Evolutionary conservation across 305 asterid genomes (phyloP).

Genomic region (Nicotiana rustica): DNA sequence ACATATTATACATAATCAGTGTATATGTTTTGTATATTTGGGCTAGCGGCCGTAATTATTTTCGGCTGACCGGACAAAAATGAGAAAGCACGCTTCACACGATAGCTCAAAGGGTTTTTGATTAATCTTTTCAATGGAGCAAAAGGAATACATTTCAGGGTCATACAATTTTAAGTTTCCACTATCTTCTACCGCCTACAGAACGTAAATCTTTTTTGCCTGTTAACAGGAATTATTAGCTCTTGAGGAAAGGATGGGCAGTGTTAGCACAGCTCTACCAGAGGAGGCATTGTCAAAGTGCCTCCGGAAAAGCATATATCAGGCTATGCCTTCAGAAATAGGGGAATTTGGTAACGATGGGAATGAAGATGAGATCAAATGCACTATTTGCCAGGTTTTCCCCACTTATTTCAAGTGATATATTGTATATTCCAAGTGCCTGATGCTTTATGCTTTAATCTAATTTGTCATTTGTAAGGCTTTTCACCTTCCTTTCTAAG

Average conservation of each 20-base stretch:
- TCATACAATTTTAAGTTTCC: not conserved
- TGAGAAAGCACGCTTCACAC: not conserved
- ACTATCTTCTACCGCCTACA: not conserved
- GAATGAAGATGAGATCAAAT: slow-evolving; percentile 64
- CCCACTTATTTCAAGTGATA: not conserved
- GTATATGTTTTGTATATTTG: too few relatives aligned
- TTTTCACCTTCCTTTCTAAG: not conserved
- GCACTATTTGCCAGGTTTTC: slow-evolving; percentile 89
- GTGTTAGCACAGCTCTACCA: slow-evolving; percentile 84
- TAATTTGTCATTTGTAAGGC: not conserved
- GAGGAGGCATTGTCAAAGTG: slow-evolving; percentile 80
- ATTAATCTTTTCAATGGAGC: not conserved
- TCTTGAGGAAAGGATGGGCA: slow-evolving; percentile 90
- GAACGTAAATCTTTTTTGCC: not conserved
- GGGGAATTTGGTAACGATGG: slow-evolving; percentile 42
- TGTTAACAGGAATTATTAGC: slow-evolving; percentile 80
- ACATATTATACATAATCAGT: too few relatives aligned
- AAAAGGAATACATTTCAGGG: not conserved
- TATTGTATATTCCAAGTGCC: not conserved
- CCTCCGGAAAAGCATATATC: slow-evolving; percentile 61
- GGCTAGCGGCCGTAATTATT: too few relatives aligned
- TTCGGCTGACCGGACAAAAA: too few relatives aligned
- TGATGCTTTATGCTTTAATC: not conserved
- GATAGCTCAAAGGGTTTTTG: not conserved
- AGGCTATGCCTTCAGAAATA: slow-evolving; percentile 39